These are phyloP conservation scores for Beverwykella pulmonaria DNA, from an alignment of 495 filamentous ascomycete genomes.

Conservation along the genomic window DNA sequence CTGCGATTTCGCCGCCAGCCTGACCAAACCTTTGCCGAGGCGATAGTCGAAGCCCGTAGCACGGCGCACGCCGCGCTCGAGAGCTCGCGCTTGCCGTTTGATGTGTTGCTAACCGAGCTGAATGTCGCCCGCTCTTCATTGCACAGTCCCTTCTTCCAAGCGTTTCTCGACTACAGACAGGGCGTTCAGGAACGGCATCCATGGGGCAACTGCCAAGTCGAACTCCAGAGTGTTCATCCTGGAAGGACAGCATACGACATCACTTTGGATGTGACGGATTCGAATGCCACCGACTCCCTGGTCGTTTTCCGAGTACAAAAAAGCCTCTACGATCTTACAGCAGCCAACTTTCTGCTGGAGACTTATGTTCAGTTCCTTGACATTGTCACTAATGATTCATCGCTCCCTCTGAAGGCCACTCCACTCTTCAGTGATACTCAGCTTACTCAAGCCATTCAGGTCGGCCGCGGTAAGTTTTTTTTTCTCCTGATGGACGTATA, in stretches of 20 bases:
- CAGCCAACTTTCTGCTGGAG: conserved; percentile 4
- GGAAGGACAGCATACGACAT: conserved; percentile 14
- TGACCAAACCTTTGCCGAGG: conserved; percentile 3
- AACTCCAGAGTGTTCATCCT: background rate
- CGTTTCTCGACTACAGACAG: conserved; percentile 49
- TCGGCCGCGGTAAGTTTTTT: conserved; percentile 11
- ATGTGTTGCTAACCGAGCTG: conserved; percentile 49
- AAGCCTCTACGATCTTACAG: conserved; percentile 3
- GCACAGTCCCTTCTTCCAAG: conserved; percentile 49
- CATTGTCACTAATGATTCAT: background rate
- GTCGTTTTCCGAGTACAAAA: conserved; percentile 4
- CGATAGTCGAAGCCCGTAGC: background rate
- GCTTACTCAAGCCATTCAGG: background rate
- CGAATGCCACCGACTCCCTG: background rate
- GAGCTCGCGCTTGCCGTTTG: conserved; percentile 50
- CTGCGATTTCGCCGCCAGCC: conserved; percentile 1
- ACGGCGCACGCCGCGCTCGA: conserved; percentile 13
- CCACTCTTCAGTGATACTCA: conserved; percentile 1
- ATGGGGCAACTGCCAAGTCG: conserved; percentile 2
- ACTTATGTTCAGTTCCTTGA: conserved; percentile 8
- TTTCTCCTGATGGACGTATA: background rate
- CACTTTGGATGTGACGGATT: conserved; percentile 28
- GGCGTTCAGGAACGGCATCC: conserved; percentile 38
- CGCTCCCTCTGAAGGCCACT: background rate
- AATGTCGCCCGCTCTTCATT: conserved; percentile 43